These are phyloP conservation scores for Metschnikowia drakensbergensis DNA, from an alignment of 805 yeast genomes.

Conservation along the genomic window DNA sequence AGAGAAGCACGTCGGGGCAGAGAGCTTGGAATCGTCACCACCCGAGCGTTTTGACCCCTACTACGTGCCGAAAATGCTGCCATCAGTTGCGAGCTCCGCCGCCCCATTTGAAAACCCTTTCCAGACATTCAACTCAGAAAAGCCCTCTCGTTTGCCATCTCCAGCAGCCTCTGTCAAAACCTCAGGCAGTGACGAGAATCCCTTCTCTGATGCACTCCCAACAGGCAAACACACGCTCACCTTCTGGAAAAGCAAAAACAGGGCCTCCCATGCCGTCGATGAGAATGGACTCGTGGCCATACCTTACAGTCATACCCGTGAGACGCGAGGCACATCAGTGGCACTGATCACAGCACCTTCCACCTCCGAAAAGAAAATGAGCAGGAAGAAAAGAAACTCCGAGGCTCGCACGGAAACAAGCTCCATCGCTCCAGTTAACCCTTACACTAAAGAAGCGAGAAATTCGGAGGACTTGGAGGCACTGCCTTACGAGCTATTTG, in stretches of 20 bases:
- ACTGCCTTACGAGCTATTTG: slow-evolving; percentile 2
- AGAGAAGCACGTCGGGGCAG: background rate
- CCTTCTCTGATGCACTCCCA: background rate
- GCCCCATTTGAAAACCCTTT: background rate
- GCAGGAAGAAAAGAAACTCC: background rate
- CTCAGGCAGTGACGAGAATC: background rate
- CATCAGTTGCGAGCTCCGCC: background rate
- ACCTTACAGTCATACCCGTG: slow-evolving; percentile 10
- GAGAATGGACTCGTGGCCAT: slow-evolving; percentile 11
- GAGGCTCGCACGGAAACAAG: background rate
- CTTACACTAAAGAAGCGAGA: slow-evolving; percentile 5
- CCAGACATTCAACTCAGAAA: background rate
- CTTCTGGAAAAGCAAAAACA: slow-evolving; percentile 1
- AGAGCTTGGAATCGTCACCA: background rate
- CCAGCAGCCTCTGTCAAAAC: background rate
- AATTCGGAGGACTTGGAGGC: background rate
- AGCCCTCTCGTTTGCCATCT: background rate
- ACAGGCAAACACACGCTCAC: background rate
- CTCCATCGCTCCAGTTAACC: slow-evolving; percentile 8
- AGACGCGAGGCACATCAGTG: background rate
- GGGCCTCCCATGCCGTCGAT: background rate
- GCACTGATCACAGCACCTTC: background rate
- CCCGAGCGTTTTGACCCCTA: slow-evolving; percentile 7
- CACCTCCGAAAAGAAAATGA: background rate
- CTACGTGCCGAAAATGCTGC: slow-evolving; percentile 4